phyloP scores from a whole-genome alignment of 805 yeast species.

The Yamadazyma kitorensis region DNA sequence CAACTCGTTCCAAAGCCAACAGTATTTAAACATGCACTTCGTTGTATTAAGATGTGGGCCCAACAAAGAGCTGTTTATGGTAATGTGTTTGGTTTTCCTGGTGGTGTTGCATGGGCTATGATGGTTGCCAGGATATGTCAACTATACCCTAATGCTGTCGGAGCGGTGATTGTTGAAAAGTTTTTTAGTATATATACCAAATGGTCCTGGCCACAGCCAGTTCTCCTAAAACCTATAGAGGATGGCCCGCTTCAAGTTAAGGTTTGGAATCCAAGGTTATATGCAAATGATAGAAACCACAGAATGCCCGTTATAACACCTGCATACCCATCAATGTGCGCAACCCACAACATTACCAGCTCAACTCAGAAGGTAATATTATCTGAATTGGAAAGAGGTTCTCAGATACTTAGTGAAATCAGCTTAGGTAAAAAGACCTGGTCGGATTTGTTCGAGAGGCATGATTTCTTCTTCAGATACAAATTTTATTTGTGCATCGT shows the following conservation, averaged over 20 bases:
- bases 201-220: constrained; percentile 99
- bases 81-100: constrained; percentile 95
- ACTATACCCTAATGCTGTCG: constrained; percentile 91
- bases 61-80: constrained; percentile 92
- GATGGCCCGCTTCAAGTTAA: constrained; percentile 96
- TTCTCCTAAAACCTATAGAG: constrained; percentile 84
- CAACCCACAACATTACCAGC: constrained; percentile 90
- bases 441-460: constrained; percentile 74
- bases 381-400: constrained; percentile 77
- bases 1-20: constrained; percentile 88
- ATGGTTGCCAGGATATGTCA: constrained; percentile 97
- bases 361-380: constrained; percentile 84
- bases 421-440: constrained; percentile 61
- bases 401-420: constrained; percentile 66
- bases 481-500: constrained; percentile 83
- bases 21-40: constrained; percentile 85
- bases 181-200: constrained; percentile 81
- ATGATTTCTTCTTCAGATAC: constrained; percentile 78
- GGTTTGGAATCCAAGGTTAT: constrained; percentile 93
- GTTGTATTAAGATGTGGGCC: constrained; percentile 97
- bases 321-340: constrained; percentile 98
- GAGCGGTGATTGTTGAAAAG: constrained; percentile 85
- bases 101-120: constrained; percentile 99
- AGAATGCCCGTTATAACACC: constrained; percentile 98
- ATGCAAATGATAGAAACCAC: constrained; percentile 86